A percentile compares a stretch with the other conserved stretches of the same genome.
Conservation (phyloP, 495 filamentous ascomycete genomes). For the Penicillium manginii region DNA sequence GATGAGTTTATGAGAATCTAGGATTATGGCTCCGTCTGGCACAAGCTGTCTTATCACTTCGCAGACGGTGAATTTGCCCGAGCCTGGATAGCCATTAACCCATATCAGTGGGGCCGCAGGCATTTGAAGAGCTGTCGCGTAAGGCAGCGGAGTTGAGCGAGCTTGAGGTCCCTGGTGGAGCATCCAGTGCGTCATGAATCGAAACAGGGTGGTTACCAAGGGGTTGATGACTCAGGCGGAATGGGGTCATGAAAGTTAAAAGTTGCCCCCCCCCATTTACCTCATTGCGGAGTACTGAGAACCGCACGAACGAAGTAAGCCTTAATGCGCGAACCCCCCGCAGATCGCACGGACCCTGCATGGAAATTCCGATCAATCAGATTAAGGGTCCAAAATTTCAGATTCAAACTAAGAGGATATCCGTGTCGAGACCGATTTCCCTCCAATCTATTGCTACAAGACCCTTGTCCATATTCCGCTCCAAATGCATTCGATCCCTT, state of each 20-base stretch:
- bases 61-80: neutral
- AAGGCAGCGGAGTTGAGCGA: neutral
- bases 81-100: constrained; percentile 2
- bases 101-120: neutral
- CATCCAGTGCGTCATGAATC: neutral
- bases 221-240: constrained; percentile 3
- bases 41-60: neutral
- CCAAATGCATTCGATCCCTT: neutral
- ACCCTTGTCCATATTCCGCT: neutral
- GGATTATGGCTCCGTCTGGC: neutral
- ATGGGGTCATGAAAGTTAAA: neutral
- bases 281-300: neutral
- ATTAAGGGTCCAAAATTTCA: too few species aligned
- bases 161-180: neutral
- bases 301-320: neutral
- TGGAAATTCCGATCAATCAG: too few species aligned
- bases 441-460: neutral
- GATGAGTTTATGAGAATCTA: constrained; percentile 1
- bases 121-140: neutral
- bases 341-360: too few species aligned
- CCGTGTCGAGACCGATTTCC: neutral
- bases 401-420: neutral
- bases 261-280: neutral
- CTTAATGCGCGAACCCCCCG: too few species aligned
- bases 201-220: neutral